Conservation (phyloP, 2,329 filamentous ascomycete genomes). For the Lachnellula arida region DNA sequence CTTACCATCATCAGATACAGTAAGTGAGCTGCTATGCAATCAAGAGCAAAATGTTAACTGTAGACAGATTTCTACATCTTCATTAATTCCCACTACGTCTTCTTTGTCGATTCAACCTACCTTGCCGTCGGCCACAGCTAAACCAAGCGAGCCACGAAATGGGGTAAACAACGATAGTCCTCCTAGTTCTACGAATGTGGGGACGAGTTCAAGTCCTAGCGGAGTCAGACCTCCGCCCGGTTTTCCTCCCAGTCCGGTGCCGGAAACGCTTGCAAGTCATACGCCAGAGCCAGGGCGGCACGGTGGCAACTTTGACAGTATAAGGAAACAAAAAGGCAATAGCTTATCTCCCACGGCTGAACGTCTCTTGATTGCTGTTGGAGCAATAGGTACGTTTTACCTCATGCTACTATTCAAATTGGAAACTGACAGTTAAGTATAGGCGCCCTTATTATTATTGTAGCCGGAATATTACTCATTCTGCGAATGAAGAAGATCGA, state of each 20-base stretch:
- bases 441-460: slow-evolving; percentile 30
- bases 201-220: not conserved
- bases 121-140: not conserved
- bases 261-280: not conserved
- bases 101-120: not conserved
- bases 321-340: slow-evolving; percentile 2
- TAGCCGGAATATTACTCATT: slow-evolving; percentile 24
- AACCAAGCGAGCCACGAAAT: slow-evolving; percentile 14
- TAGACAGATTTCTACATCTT: slow-evolving; percentile 9
- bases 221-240: not conserved
- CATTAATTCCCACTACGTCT: slow-evolving; percentile 11
- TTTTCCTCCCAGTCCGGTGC: not conserved
- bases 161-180: slow-evolving; percentile 12
- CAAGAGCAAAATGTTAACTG: slow-evolving; percentile 1
- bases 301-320: slow-evolving; percentile 1
- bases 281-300: not conserved
- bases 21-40: not conserved
- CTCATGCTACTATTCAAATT: not conserved
- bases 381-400: slow-evolving; percentile 25
- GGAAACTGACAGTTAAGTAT: not conserved
- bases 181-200: not conserved
- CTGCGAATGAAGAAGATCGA: slow-evolving; percentile 22
- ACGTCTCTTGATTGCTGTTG: slow-evolving; percentile 26
- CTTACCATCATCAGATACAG: not conserved
- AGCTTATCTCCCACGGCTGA: slow-evolving; percentile 22